Evolutionary conservation across 306 rosid genomes (phyloP), one percentile per base, ranked within the genome.

Genomic region (Cicer arietinum): DNA sequence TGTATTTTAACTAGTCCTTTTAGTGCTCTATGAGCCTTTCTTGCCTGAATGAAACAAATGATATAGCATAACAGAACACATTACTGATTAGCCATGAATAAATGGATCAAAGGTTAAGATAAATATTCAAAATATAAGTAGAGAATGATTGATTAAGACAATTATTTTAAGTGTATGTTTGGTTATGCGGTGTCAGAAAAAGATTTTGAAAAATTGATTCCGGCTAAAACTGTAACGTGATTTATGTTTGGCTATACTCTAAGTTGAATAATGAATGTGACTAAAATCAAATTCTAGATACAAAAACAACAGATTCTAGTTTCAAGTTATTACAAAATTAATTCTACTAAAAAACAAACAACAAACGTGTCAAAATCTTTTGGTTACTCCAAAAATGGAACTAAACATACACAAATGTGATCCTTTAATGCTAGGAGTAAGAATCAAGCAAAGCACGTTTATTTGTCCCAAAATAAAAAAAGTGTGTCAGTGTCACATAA

Each of bases 1-100:
- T 94, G 99, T 67, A 94, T 79, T 84, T 88, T 94, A 0, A 94
- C 99, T 25, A 94, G 60, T 81, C 89, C 97, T 76, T 77, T 90
- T 2, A 94, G 79, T 30, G 99, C 99, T 56, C 97, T 80, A 35
- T 80, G 89, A 3, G 99, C 99, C 84, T 88, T 94, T 9, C 99
- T 79, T 0, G 99, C 95, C 99, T 94, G 83, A 77, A 59, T 35
- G 7, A 44, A 74, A 43, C 63, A 71, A 11, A 12, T 20, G 16
- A 16, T 18, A 22, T 30, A 46, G 64, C 51, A 10, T 17, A 6
- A 44, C 16, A 54, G 61, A 51, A 7, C 12, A 71, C 14, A 17
- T n/a, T 5, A 16, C 22, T 14, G 41, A 16, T 65, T 64, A 41
- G 54, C 45, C 30, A 48, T 40, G 6, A 60, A 45, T 30, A 74